A percentile compares a stretch with the other conserved stretches of the same genome.
These are phyloP conservation scores for Naumovozyma castellii DNA, from an alignment of 805 yeast genomes.

Conservation along the genomic window DNA sequence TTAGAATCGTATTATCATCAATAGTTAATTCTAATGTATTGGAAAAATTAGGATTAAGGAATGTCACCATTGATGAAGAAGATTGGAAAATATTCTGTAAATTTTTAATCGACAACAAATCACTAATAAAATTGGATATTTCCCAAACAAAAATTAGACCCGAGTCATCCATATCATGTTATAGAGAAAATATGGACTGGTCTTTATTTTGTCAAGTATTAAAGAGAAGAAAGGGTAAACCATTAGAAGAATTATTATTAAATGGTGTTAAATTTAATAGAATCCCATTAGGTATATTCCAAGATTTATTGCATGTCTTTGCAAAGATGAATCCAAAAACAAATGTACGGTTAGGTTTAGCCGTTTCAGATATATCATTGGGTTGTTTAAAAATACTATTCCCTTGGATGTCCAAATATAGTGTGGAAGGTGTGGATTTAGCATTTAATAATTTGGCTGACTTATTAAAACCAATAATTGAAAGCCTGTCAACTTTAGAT, in stretches of 20 bases:
- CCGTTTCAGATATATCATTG: conserved; percentile 54
- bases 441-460: conserved; percentile 65
- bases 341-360: conserved; percentile 54
- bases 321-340: conserved; percentile 31
- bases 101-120: conserved; percentile 56
- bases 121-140: conserved; percentile 51
- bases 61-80: conserved; percentile 58
- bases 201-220: conserved; percentile 60
- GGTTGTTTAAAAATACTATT: conserved; percentile 50
- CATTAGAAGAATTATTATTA: conserved; percentile 61
- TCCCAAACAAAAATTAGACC: conserved; percentile 48
- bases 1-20: conserved; percentile 61
- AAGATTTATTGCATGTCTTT: conserved; percentile 46
- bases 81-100: conserved; percentile 79
- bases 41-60: conserved; percentile 66
- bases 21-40: conserved; percentile 55
- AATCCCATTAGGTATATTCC: conserved; percentile 38
- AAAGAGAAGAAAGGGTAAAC: conserved; percentile 51
- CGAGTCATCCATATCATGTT: conserved; percentile 26
- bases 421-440: conserved; percentile 58
- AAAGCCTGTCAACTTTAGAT: conserved; percentile 13
- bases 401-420: conserved; percentile 43
- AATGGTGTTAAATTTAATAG: conserved; percentile 68
- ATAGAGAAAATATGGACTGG: conserved; percentile 82
- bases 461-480: conserved; percentile 22